Conservation (phyloP, 2,329 filamentous ascomycete genomes). For the Sclerotinia glacialis region DNA sequence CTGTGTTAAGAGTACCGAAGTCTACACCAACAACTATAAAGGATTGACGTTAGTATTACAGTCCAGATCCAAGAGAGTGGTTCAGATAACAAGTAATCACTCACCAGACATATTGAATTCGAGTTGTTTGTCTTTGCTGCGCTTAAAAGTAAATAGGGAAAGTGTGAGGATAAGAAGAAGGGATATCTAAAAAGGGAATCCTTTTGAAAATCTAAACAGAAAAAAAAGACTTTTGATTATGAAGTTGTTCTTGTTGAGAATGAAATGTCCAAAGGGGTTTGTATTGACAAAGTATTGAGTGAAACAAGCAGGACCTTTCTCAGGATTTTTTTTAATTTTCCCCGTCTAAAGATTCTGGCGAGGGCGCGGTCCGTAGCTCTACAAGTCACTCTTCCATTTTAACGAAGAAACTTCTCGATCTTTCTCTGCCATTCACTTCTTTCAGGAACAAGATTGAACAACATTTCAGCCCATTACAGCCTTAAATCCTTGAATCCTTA, state of each 20-base stretch:
- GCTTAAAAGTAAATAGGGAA: slow-evolving; percentile 4
- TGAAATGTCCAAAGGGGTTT: not conserved
- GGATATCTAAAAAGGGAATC: not conserved
- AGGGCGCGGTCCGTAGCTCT: slow-evolving; percentile 13
- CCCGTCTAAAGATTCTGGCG: slow-evolving; percentile 15
- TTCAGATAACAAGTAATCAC: not conserved
- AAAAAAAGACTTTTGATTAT: not conserved
- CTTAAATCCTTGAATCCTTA: no score
- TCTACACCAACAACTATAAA: slow-evolving; percentile 50
- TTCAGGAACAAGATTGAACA: not conserved
- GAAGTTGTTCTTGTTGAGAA: not conserved
- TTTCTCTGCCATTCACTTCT: slow-evolving; percentile 12
- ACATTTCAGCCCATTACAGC: not conserved
- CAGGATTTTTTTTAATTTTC: slow-evolving; percentile 14
- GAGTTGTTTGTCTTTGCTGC: slow-evolving; percentile 15
- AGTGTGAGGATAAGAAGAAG: not conserved
- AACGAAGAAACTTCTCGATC: slow-evolving; percentile 23
- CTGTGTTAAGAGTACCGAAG: slow-evolving; percentile 94
- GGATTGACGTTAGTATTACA: not conserved
- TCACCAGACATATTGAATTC: slow-evolving; percentile 15
- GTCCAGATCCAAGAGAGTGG: not conserved
- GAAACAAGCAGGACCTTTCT: not conserved
- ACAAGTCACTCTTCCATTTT: slow-evolving; percentile 7
- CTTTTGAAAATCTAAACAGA: slow-evolving; percentile 5
- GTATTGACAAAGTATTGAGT: not conserved